These are phyloP conservation scores for Crithidia acanthocephali DNA, from an alignment of 208 protist genomes.

Conservation along the genomic window DNA sequence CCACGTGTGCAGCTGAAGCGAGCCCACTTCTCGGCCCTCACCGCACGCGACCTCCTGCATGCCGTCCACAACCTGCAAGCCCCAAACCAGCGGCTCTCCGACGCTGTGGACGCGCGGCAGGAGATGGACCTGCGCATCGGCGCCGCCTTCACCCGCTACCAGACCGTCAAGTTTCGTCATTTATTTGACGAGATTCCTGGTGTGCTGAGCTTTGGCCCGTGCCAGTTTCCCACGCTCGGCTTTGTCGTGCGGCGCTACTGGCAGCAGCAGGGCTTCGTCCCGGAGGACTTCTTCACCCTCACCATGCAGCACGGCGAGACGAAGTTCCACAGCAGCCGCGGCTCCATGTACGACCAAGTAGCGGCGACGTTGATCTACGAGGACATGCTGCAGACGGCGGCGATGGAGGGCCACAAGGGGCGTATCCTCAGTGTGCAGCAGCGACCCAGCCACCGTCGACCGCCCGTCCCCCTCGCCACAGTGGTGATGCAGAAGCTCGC, in stretches of 20 bases:
- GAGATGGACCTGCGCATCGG: slow-evolving; percentile 97
- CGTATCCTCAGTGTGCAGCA: slow-evolving; percentile 74
- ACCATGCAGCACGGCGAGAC: slow-evolving; percentile 59
- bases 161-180: slow-evolving; percentile 84
- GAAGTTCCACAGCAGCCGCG: slow-evolving; percentile 67
- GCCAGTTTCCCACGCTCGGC: slow-evolving; percentile 96
- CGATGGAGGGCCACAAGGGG: slow-evolving; percentile 40
- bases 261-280: slow-evolving; percentile 85
- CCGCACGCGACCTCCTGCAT: slow-evolving; percentile 76
- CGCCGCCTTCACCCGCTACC: slow-evolving; percentile 95
- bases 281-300: slow-evolving; percentile 78
- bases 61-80: slow-evolving; percentile 82
- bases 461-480: slow-evolving; percentile 97
- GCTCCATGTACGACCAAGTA: slow-evolving; percentile 73
- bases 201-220: slow-evolving; percentile 95
- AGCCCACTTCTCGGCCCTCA: slow-evolving; percentile 94
- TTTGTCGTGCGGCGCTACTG: slow-evolving; percentile 93
- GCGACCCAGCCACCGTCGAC: slow-evolving; percentile 63
- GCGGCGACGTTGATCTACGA: slow-evolving; percentile 75
- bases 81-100: slow-evolving; percentile 89
- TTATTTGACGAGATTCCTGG: slow-evolving; percentile 69
- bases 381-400: slow-evolving; percentile 63
- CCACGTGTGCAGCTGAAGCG: slow-evolving; percentile 64
- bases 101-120: slow-evolving; percentile 95
- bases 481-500: slow-evolving; percentile 98